These are phyloP conservation scores for Centaurea solstitialis DNA, from an alignment of 129 eudicot genomes.

Conservation along the genomic window DNA sequence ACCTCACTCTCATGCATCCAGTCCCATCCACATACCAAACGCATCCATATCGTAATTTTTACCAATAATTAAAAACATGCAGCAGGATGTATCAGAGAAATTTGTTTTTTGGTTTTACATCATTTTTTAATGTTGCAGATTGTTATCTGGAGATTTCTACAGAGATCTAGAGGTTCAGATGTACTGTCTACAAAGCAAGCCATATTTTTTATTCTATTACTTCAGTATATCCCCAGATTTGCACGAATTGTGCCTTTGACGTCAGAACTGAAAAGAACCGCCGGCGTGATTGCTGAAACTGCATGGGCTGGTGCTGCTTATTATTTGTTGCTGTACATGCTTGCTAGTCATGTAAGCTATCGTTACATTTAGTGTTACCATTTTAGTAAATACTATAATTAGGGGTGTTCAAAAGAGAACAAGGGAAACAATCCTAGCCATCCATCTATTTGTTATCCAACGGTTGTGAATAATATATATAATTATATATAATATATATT, in stretches of 20 bases:
- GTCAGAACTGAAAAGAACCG: conserved; percentile 82
- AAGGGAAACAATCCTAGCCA: neutral
- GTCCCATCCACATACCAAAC: too few relatives aligned
- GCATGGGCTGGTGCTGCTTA: conserved; percentile 98
- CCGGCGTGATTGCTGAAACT: conserved; percentile 91
- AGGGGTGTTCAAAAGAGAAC: neutral
- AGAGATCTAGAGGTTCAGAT: conserved; percentile 62
- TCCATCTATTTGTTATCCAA: neutral
- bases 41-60: too few relatives aligned
- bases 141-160: conserved; percentile 79
- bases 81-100: neutral
- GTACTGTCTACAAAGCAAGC: conserved; percentile 79
- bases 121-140: conserved; percentile 52
- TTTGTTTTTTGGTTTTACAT: neutral
- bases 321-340: conserved; percentile 85
- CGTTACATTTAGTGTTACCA: neutral
- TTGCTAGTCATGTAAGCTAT: conserved; percentile 84
- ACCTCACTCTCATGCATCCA: too few relatives aligned
- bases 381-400: neutral
- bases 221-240: conserved; percentile 78
- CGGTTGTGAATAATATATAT: neutral
- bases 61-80: neutral
- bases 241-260: conserved; percentile 64
- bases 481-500: too few relatives aligned
- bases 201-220: conserved; percentile 58